phyloP scores from a whole-genome alignment of 1,139 yeast genomes.

The Wickerhamiella infanticola region DNA sequence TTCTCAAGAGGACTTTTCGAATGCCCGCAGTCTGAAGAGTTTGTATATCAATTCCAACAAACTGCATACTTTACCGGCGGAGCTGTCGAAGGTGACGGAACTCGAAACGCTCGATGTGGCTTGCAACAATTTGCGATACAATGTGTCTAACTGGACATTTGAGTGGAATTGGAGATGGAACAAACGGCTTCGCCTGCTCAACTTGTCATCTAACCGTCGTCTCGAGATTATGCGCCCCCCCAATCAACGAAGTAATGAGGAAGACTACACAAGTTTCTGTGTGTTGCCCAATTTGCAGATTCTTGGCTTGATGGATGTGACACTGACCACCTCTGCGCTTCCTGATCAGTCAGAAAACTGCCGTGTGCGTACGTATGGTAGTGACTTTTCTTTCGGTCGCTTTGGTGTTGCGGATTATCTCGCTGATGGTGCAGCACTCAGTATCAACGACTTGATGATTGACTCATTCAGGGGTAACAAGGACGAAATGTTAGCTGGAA shows the following conservation, averaged over 20 bases:
- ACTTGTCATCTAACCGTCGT: slow-evolving; percentile 83
- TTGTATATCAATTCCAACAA: slow-evolving; percentile 71
- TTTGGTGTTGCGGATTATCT: slow-evolving; percentile 87
- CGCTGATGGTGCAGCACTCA: slow-evolving; percentile 51
- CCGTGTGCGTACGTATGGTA: slow-evolving; percentile 87
- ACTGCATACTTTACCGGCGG: slow-evolving; percentile 79
- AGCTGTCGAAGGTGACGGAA: slow-evolving; percentile 50
- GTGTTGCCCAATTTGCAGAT: slow-evolving; percentile 55
- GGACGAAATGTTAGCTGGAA: slow-evolving; percentile 52
- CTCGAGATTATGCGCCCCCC: slow-evolving; percentile 49
- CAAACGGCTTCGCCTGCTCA: slow-evolving; percentile 56
- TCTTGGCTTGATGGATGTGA: slow-evolving; percentile 87
- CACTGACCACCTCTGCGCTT: slow-evolving; percentile 63
- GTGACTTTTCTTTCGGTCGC: slow-evolving; percentile 59
- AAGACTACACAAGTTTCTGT: slow-evolving; percentile 54
- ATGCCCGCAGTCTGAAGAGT: slow-evolving; percentile 40
- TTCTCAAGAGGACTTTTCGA: slow-evolving; percentile 74
- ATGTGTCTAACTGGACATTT: slow-evolving; percentile 85
- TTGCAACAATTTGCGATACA: slow-evolving; percentile 77
- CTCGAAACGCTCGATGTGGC: slow-evolving; percentile 77
- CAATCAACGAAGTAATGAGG: slow-evolving; percentile 20
- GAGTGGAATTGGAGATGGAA: slow-evolving; percentile 98
- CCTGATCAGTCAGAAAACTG: slow-evolving; percentile 79
- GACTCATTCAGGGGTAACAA: slow-evolving; percentile 82
- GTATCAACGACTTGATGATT: slow-evolving; percentile 70